These are phyloP conservation scores for Aurantiochytrium sp. DNA, from an alignment of 108 stramenopile species.

Conservation along the genomic window DNA sequence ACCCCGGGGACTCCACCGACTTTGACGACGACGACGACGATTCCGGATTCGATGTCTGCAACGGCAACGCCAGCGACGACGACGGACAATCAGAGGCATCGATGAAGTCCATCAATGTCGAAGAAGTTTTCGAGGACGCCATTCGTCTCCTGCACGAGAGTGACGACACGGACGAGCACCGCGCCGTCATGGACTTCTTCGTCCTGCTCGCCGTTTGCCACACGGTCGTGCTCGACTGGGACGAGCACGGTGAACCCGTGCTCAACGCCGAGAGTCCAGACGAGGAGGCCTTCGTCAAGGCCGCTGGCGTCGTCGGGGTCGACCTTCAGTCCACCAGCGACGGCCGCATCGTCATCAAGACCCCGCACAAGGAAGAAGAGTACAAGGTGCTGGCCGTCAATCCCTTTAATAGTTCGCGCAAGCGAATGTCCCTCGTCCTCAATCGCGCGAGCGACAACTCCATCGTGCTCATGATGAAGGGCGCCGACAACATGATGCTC, in stretches of 20 bases:
- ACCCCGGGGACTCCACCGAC: no score
- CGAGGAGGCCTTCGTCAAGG: slow-evolving; percentile 36
- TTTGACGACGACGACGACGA: no score
- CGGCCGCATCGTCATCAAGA: slow-evolving; percentile 2
- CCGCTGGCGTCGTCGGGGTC: background rate
- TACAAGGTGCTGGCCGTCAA: slow-evolving; percentile 53
- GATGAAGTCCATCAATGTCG: background rate
- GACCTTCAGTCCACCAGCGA: background rate
- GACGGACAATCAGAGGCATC: background rate
- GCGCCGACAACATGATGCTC: slow-evolving; percentile 62
- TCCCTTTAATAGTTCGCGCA: slow-evolving; percentile 57
- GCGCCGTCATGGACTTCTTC: slow-evolving; percentile 30
- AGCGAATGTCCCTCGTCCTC: slow-evolving; percentile 59
- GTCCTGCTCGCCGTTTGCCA: slow-evolving; percentile 69
- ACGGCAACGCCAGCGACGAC: background rate
- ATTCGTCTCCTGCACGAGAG: background rate
- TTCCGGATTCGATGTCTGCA: no score
- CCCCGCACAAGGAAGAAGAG: background rate
- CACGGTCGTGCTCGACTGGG: slow-evolving; percentile 40
- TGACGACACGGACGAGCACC: background rate
- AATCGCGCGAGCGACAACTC: background rate
- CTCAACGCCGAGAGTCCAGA: slow-evolving; percentile 28
- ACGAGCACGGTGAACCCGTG: background rate
- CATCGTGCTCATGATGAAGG: slow-evolving; percentile 56
- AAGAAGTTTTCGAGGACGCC: background rate